A percentile compares a stretch with the other conserved stretches of the same genome.
phyloP scores from a whole-genome alignment of 2,329 filamentous ascomycete genomes.

The Phaeosphaeriaceae sp. region DNA sequence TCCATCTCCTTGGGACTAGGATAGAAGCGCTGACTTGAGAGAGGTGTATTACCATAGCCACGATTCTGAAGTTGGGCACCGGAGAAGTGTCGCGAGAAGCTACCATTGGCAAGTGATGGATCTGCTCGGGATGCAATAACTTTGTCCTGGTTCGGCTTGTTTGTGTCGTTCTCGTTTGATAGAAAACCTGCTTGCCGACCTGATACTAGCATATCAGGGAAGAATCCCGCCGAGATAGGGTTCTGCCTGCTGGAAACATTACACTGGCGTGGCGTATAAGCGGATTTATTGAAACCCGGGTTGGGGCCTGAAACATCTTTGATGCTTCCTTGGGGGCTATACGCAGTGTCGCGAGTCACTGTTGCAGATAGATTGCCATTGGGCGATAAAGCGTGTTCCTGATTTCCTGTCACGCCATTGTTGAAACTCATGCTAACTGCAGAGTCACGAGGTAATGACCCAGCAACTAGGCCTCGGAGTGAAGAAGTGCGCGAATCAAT shows the following conservation, averaged over 20 bases:
- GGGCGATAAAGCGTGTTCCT: constrained; percentile 35
- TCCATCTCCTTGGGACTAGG: constrained; percentile 29
- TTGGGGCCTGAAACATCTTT: constrained; percentile 17
- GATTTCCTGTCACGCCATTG: constrained; percentile 14
- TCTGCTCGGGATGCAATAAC: constrained; percentile 19
- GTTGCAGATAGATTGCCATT: constrained; percentile 15
- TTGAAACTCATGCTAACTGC: constrained; percentile 34
- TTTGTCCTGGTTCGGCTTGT: constrained; percentile 23
- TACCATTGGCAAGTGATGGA: constrained; percentile 10
- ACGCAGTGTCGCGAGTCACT: constrained; percentile 19
- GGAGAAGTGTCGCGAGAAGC: constrained; percentile 26
- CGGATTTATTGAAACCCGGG: constrained; percentile 18
- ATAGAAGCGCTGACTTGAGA: constrained; percentile 35
- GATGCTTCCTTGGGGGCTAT: constrained; percentile 15
- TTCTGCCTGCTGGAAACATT: constrained; percentile 19
- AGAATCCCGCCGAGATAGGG: constrained; percentile 13
- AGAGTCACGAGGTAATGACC: constrained; percentile 36
- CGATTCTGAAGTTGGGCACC: constrained; percentile 35
- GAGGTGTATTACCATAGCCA: constrained; percentile 21
- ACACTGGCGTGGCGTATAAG: constrained; percentile 19
- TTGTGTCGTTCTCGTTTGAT: constrained; percentile 17
- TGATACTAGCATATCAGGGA: constrained; percentile 16
- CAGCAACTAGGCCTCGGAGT: constrained; percentile 33
- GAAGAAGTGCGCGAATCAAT: constrained; percentile 28
- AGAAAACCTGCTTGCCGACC: constrained; percentile 12